Conservation (phyloP, 1,284 basidiomycete species). For the Melanopsichium pennsylvanicum region DNA sequence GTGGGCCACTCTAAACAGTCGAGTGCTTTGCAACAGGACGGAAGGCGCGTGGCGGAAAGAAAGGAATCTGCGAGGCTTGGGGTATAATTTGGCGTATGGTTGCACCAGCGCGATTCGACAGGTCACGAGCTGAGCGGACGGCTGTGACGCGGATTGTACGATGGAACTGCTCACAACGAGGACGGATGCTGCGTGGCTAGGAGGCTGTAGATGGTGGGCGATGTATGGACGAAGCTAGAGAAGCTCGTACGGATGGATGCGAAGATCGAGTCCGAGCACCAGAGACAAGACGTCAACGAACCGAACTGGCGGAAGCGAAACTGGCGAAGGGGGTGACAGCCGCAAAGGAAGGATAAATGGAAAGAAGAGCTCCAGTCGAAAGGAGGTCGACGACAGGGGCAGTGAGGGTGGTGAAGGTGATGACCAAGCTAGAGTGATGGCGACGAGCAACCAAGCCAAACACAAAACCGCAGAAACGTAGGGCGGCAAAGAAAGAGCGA, state of each 20-base stretch:
- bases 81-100: constrained; percentile 4
- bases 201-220: not conserved
- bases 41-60: too few species aligned
- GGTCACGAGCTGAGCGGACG: not conserved
- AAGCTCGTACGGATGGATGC: constrained; percentile 9
- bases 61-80: not conserved
- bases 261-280: not conserved
- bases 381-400: constrained; percentile 3
- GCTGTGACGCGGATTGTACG: not conserved
- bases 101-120: not conserved
- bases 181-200: not conserved
- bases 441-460: constrained; percentile 7
- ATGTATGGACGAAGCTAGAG: not conserved
- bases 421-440: constrained; percentile 1
- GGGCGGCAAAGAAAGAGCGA: not conserved
- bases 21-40: not conserved
- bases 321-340: not conserved
- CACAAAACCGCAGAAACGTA: too few species aligned
- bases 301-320: not conserved
- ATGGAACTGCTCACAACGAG: not conserved
- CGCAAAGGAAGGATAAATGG: not conserved
- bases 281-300: not conserved
- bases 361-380: constrained; percentile 7
- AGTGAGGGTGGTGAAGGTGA: constrained; percentile 1
- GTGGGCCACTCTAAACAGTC: too few species aligned